These are phyloP conservation scores for Laguncularia racemosa DNA, from an alignment of 345 rosid species.

Conservation along the genomic window DNA sequence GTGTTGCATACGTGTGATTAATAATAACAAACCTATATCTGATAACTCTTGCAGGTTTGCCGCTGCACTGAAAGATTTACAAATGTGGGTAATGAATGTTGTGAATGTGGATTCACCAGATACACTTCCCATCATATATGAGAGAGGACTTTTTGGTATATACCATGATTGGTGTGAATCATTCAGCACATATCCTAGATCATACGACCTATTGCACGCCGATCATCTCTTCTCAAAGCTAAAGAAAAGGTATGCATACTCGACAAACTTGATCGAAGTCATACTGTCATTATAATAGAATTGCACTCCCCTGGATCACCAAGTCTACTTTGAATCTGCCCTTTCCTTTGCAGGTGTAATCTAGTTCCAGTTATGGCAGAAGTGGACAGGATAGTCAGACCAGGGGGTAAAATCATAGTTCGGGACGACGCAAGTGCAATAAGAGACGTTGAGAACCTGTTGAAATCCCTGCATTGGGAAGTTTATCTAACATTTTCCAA, in stretches of 20 bases:
- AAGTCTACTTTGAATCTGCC: not conserved
- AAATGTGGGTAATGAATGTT: constrained; percentile 79
- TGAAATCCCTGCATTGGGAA: constrained; percentile 80
- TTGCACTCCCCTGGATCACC: not conserved
- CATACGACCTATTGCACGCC: constrained; percentile 81
- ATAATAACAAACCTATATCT: not conserved
- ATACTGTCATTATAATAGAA: too few relatives aligned
- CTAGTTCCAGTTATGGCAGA: constrained; percentile 80
- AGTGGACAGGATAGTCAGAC: constrained; percentile 83
- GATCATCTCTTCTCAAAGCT: constrained; percentile 91
- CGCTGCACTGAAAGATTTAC: constrained; percentile 66
- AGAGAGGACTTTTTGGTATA: constrained; percentile 82
- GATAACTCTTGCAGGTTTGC: constrained; percentile 50
- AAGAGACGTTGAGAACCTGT: constrained; percentile 64
- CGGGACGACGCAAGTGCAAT: constrained; percentile 56
- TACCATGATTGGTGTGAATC: constrained; percentile 98
- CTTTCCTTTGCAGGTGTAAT: constrained; percentile 50
- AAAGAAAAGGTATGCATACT: constrained; percentile 37
- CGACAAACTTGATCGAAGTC: not conserved
- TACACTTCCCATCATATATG: constrained; percentile 82
- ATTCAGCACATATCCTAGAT: constrained; percentile 77
- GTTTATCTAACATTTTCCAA: constrained; percentile 69
- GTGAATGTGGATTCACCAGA: constrained; percentile 80
- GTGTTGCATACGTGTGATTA: not conserved
- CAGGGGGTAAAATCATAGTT: constrained; percentile 82